Base-by-base conservation (phyloP, 768 basidiomycete species). In the Calocera cornea region DNA sequence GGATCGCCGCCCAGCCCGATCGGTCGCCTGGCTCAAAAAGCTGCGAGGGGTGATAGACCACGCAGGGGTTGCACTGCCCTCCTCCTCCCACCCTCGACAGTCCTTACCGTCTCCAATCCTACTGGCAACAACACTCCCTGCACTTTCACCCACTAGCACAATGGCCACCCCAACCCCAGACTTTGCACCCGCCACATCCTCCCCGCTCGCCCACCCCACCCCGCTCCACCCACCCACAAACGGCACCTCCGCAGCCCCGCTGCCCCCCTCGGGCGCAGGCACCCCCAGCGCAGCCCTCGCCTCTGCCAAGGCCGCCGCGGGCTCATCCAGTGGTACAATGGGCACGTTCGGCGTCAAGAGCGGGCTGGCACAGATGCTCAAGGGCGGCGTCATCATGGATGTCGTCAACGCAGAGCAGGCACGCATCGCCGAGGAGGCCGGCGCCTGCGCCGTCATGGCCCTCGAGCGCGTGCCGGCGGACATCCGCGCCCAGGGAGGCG, bases 401-500 rank as follows among this genome's bases (percentile, higher is more conserved):
- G 95, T 97, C 64, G 80, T 90, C 71, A 94, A 90, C 72, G 86
- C 81, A 29, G 87, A 91, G 68, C 83, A 85, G 79, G 95, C 95
- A 68, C 89, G 90, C 69, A 94, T 97, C 72, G 95, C 95, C 50
- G 95, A 98, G 75, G 92, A 94, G 75, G 95, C 95, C 10, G 95
- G 95, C 54, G 95, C 95, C 7, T 93, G 92, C 75, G 95, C 95
- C 68, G 95, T 99, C 70, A 98, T 99, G 95, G 92, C 92, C 2
- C 83, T 95, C 34, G 92, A 97, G 77, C 83, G 94, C 67, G 92
- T 99, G 1, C 95, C 95, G 11, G 94, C 95, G 14, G 93, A 97
- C 75, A 98, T 99, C 74, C 84, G 95, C 69, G 83, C 83, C 19
- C 81, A 91, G 75, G 95, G 95, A 34, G 95, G 95, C 68, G 95